phyloP scores from a whole-genome alignment of 495 filamentous ascomycete genomes.

The Cetradonia linearis region DNA sequence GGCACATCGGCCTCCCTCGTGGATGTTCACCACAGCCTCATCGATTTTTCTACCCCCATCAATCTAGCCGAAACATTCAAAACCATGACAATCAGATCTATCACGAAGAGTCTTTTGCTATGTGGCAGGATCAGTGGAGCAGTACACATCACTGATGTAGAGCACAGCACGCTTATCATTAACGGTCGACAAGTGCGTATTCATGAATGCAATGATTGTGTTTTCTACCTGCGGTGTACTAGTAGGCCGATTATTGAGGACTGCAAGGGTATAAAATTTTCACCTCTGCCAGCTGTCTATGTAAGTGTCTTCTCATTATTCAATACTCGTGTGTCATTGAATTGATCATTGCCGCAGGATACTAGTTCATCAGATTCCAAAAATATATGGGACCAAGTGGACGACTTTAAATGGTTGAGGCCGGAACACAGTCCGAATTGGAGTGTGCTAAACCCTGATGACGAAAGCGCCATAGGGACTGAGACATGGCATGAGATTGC shows the following conservation, averaged over 20 bases:
- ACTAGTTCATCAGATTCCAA: constrained; percentile 29
- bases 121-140: constrained; percentile 71
- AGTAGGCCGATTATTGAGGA: constrained; percentile 92
- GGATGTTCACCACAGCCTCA: constrained; percentile 58
- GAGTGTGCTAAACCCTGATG: constrained; percentile 51
- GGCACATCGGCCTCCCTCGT: constrained; percentile 52
- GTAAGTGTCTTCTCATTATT: constrained; percentile 38
- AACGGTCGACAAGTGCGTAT: constrained; percentile 77
- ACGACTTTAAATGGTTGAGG: constrained; percentile 97
- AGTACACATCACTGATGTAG: constrained; percentile 67
- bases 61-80: constrained; percentile 56
- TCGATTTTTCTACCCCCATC: constrained; percentile 66
- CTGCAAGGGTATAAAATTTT: constrained; percentile 68
- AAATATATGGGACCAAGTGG: constrained; percentile 79
- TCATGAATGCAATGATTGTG: constrained; percentile 58
- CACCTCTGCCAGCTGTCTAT: constrained; percentile 57
- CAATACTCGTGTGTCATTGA: background rate
- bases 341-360: constrained; percentile 10
- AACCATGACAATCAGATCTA: constrained; percentile 59
- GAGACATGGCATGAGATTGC: constrained; percentile 6
- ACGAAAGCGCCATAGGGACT: constrained; percentile 23
- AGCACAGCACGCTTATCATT: constrained; percentile 64
- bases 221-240: constrained; percentile 66
- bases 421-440: constrained; percentile 80
- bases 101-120: constrained; percentile 58